Percentiles rank a stretch among this genome's conserved stretches.
phyloP scores from a whole-genome alignment of 2,329 filamentous ascomycete genomes.

The Metarhizium brunneum region DNA sequence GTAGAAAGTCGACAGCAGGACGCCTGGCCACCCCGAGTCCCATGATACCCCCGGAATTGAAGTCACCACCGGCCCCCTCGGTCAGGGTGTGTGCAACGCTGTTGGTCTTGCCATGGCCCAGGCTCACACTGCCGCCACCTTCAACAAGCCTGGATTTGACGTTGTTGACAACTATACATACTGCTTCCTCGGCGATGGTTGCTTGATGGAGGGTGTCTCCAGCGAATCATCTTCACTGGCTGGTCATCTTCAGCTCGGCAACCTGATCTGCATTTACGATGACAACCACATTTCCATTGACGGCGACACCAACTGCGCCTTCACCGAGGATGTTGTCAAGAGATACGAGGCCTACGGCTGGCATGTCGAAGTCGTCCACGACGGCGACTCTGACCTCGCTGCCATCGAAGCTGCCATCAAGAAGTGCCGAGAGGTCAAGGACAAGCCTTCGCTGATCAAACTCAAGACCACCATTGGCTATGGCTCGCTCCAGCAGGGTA shows the following conservation, averaged over 20 bases:
- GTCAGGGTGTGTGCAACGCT: constrained; percentile 94
- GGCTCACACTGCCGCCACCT: constrained; percentile 79
- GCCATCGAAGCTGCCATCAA: constrained; percentile 82
- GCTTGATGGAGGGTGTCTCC: constrained; percentile 96
- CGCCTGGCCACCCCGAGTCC: constrained; percentile 90
- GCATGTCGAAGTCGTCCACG: constrained; percentile 75
- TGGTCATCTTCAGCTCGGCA: constrained; percentile 94
- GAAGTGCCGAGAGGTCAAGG: constrained; percentile 74
- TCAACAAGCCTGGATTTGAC: constrained; percentile 94
- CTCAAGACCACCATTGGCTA: constrained; percentile 95
- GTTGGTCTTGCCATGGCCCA: constrained; percentile 97
- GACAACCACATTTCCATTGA: constrained; percentile 97
- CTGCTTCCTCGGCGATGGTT: constrained; percentile 93
- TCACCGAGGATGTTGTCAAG: constrained; percentile 94
- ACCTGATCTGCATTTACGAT: constrained; percentile 94
- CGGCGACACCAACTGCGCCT: constrained; percentile 89
- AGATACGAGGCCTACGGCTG: constrained; percentile 96
- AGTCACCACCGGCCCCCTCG: constrained; percentile 95
- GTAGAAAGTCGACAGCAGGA: constrained; percentile 58
- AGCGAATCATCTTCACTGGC: constrained; percentile 86
- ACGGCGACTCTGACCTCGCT: constrained; percentile 83
- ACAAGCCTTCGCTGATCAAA: constrained; percentile 97
- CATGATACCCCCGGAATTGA: constrained; percentile 96
- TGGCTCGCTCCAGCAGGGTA: constrained; percentile 87
- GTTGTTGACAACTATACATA: constrained; percentile 97